A percentile compares a stretch with the other conserved stretches of the same genome.
Evolutionary conservation across 2,329 filamentous ascomycete genomes (phyloP).

Genomic region (Knoxdaviesia capensis): DNA sequence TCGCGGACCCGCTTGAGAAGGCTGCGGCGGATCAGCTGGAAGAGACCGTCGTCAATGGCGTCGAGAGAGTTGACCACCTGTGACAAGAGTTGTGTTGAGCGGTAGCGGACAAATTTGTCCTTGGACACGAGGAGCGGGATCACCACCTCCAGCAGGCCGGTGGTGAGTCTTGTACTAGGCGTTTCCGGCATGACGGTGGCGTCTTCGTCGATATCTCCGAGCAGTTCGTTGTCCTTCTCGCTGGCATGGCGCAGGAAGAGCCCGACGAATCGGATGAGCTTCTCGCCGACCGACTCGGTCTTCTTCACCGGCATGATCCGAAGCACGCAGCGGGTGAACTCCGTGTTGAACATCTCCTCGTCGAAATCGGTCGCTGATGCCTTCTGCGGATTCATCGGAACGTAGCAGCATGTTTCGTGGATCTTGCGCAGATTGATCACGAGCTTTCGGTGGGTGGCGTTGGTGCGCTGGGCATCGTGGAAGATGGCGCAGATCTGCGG

Average conservation of each 20-base stretch:
- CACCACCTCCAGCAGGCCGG: constrained; percentile 50
- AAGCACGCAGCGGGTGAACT: constrained; percentile 66
- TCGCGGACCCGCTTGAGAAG: constrained; percentile 75
- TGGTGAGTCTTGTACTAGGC: constrained; percentile 61
- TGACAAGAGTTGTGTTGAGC: constrained; percentile 74
- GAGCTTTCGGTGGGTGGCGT: constrained; percentile 75
- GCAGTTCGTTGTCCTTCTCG: constrained; percentile 50
- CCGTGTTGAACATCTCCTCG: constrained; percentile 70
- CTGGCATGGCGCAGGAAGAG: constrained; percentile 59
- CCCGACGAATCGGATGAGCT: constrained; percentile 70
- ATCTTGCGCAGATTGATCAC: constrained; percentile 75
- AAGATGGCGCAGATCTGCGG: constrained; percentile 55
- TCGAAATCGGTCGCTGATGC: constrained; percentile 45
- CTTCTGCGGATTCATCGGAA: constrained; percentile 32
- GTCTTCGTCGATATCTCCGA: constrained; percentile 44
- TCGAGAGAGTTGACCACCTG: constrained; percentile 87
- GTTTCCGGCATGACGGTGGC: constrained; percentile 60
- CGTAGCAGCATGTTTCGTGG: constrained; percentile 66
- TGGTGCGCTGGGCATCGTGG: constrained; percentile 70
- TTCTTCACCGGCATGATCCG: constrained; percentile 79
- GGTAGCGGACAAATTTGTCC: constrained; percentile 81
- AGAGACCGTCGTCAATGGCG: constrained; percentile 79
- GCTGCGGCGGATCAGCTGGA: constrained; percentile 59
- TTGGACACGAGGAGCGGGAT: constrained; percentile 65
- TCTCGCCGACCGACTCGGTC: constrained; percentile 72